A percentile compares a stretch with the other conserved stretches of the same genome.
Evolutionary conservation across 345 rosid genomes (phyloP).

Genomic region (Hibiscus trionum): DNA sequence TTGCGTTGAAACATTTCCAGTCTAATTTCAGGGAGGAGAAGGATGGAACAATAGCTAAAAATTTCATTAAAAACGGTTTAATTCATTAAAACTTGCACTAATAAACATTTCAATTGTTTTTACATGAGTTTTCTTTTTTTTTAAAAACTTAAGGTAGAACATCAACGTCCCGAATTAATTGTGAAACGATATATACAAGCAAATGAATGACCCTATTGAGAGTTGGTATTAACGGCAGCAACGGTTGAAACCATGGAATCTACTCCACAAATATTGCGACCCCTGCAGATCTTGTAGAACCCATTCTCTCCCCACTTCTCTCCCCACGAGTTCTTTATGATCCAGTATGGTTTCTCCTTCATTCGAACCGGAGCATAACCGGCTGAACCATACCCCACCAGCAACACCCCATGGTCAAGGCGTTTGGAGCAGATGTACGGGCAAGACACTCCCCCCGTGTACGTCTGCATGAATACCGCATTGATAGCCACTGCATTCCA

Average conservation of each 20-base stretch:
- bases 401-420: slow-evolving; percentile 72
- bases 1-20: neutral
- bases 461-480: slow-evolving; percentile 89
- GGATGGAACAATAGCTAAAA: neutral
- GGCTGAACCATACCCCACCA: slow-evolving; percentile 79
- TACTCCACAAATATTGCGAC: slow-evolving; percentile 80
- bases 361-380: slow-evolving; percentile 70
- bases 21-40: neutral
- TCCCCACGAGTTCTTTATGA: slow-evolving; percentile 96
- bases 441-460: slow-evolving; percentile 83
- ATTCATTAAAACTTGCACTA: neutral
- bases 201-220: slow-evolving; percentile 15
- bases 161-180: neutral
- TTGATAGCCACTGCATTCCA: slow-evolving; percentile 67
- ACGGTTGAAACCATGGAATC: slow-evolving; percentile 91
- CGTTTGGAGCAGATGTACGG: slow-evolving; percentile 75
- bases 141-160: no score
- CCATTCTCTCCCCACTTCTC: slow-evolving; percentile 88
- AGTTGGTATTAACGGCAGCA: slow-evolving; percentile 39
- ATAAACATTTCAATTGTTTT: neutral
- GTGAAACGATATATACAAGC: slow-evolving; percentile 15
- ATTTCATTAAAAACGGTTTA: neutral
- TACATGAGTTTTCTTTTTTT: slow-evolving; percentile 9
- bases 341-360: slow-evolving; percentile 90
- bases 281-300: slow-evolving; percentile 77